phyloP scores from a whole-genome alignment of 306 rosid species.

The Aeschynomene evenia region DNA sequence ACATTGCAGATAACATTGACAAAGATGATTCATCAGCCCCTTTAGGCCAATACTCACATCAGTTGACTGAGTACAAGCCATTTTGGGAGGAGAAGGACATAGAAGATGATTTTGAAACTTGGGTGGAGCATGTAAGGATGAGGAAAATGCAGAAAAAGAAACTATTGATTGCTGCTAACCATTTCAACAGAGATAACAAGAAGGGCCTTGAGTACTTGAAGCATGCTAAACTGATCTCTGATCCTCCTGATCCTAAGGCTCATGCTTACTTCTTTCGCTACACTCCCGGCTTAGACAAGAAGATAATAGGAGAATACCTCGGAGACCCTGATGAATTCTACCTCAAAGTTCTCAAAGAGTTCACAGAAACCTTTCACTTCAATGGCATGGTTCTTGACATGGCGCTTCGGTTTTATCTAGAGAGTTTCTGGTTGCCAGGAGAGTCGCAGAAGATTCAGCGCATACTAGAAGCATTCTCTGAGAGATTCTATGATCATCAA shows the following conservation, averaged over 20 bases:
- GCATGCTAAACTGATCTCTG: conserved; percentile 58
- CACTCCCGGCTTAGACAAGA: conserved; percentile 79
- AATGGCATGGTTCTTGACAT: conserved; percentile 78
- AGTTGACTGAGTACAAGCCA: conserved; percentile 55
- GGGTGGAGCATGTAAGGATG: conserved; percentile 59
- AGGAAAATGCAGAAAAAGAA: conserved; percentile 76
- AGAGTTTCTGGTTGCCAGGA: conserved; percentile 77
- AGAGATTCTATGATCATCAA: conserved; percentile 65
- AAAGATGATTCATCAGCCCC: conserved; percentile 43
- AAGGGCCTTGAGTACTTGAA: conserved; percentile 82
- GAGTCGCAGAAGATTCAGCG: conserved; percentile 95
- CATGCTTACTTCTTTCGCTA: conserved; percentile 71
- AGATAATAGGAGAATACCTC: conserved; percentile 72
- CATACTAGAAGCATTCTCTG: conserved; percentile 72
- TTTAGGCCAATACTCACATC: conserved; percentile 41
- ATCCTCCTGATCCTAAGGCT: conserved; percentile 72
- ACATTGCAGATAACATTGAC: conserved; percentile 78
- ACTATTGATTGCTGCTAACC: conserved; percentile 70
- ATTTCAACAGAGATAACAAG: conserved; percentile 77
- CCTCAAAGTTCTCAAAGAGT: conserved; percentile 68
- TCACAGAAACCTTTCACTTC: conserved; percentile 65
- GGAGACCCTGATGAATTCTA: conserved; percentile 87
- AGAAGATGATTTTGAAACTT: conserved; percentile 43
- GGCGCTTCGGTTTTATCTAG: conserved; percentile 75
- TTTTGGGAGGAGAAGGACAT: conserved; percentile 69